A percentile compares a stretch with the other conserved stretches of the same genome.
These are phyloP conservation scores for Boletus speciosus DNA, from an alignment of 768 basidiomycete species.

Conservation along the genomic window DNA sequence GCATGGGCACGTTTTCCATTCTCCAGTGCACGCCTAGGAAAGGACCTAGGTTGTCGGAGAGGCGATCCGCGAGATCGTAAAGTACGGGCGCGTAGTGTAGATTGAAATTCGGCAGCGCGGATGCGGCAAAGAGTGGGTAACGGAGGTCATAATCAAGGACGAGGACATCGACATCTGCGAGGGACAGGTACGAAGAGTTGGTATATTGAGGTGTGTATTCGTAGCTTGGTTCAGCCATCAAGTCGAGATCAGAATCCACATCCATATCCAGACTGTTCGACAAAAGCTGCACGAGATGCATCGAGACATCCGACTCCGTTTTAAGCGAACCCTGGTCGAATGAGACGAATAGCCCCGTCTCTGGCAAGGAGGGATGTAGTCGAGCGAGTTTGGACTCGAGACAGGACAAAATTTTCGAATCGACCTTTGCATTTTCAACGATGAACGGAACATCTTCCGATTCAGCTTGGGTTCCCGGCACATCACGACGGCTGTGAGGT, in stretches of 20 bases:
- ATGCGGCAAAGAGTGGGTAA: constrained; percentile 38
- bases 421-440: background rate
- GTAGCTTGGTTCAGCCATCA: constrained; percentile 10
- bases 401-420: constrained; percentile 20
- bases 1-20: constrained; percentile 47
- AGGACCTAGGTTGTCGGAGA: constrained; percentile 34
- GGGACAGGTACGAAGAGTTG: constrained; percentile 16
- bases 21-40: constrained; percentile 57
- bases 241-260: constrained; percentile 1
- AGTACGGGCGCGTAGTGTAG: constrained; percentile 46
- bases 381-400: constrained; percentile 17
- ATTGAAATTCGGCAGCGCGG: background rate
- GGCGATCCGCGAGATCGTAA: constrained; percentile 36
- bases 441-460: background rate
- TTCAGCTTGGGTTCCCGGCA: background rate
- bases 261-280: constrained; percentile 7
- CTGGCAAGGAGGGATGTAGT: constrained; percentile 7
- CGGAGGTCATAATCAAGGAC: constrained; percentile 53
- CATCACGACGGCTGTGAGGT: constrained; percentile 8
- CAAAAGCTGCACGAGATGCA: constrained; percentile 14
- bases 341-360: constrained; percentile 6
- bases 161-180: constrained; percentile 40
- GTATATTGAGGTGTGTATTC: constrained; percentile 13
- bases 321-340: constrained; percentile 4
- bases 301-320: constrained; percentile 8